phyloP scores from a whole-genome alignment of 352 stramenopile genomes.

The Globisporangium iwayamae region DNA sequence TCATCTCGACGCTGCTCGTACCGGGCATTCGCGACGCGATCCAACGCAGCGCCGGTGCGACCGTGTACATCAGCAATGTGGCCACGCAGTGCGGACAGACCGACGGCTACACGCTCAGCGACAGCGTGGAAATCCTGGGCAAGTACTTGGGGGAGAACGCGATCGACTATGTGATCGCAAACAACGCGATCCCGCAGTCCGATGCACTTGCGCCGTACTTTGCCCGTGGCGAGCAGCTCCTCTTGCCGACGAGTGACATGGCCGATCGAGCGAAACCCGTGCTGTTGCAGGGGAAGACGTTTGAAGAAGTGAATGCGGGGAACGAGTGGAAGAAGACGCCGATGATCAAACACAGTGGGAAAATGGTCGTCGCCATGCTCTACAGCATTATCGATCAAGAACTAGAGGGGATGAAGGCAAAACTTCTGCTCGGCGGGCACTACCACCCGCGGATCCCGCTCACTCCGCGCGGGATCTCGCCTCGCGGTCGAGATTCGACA shows the following conservation, averaged over 20 bases:
- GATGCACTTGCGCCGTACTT: constrained; percentile 62
- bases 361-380: constrained; percentile 74
- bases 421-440: constrained; percentile 20
- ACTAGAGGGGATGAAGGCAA: constrained; percentile 48
- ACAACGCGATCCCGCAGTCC: constrained; percentile 58
- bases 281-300: constrained; percentile 74
- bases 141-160: constrained; percentile 68
- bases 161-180: constrained; percentile 86
- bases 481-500: not conserved
- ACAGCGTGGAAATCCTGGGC: constrained; percentile 63
- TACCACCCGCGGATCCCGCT: constrained; percentile 17
- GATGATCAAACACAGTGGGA: constrained; percentile 85
- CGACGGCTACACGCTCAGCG: constrained; percentile 67
- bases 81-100: constrained; percentile 81
- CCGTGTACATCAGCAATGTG: constrained; percentile 86
- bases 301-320: constrained; percentile 56
- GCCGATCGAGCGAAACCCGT: constrained; percentile 49
- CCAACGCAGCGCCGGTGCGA: constrained; percentile 51
- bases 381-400: constrained; percentile 87
- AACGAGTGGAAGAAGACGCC: constrained; percentile 78
- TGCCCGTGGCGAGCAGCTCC: constrained; percentile 64
- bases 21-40: constrained; percentile 83
- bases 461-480: constrained; percentile 7
- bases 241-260: constrained; percentile 68
- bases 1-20: constrained; percentile 75